A percentile compares a stretch with the other conserved stretches of the same genome.
Evolutionary conservation across 257 asterid species (phyloP).

Genomic region (Fraxinus pennsylvanica): DNA sequence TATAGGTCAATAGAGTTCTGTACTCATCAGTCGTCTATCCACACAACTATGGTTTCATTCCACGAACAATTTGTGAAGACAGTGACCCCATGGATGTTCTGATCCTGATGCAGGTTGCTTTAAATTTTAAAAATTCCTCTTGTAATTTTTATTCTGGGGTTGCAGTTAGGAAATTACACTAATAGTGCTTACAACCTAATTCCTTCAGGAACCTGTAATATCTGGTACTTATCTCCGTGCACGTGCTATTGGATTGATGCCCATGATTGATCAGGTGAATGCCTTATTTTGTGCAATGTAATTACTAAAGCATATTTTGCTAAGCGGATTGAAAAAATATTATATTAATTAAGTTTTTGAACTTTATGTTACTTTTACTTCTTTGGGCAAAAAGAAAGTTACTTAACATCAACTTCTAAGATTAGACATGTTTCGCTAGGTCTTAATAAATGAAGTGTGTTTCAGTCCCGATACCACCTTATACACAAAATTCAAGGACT

Average conservation of each 20-base stretch:
- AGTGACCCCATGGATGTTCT: constrained; percentile 88
- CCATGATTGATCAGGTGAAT: constrained; percentile 93
- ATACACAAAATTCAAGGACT: neutral
- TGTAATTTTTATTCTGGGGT: neutral
- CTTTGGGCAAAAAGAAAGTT: neutral
- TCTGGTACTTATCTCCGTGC: constrained; percentile 92
- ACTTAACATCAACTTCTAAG: neutral
- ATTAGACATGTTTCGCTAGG: neutral
- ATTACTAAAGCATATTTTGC: too few relatives aligned
- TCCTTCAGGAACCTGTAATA: constrained; percentile 71
- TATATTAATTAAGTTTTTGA: neutral
- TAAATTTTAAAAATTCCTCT: neutral
- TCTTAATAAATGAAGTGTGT: neutral
- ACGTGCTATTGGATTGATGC: constrained; percentile 96
- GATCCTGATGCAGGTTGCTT: constrained; percentile 80
- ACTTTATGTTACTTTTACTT: too few relatives aligned
- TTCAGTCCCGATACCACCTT: neutral
- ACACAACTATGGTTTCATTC: constrained; percentile 92
- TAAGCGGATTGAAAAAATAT: too few relatives aligned
- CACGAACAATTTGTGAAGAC: constrained; percentile 90
- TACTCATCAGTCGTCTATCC: constrained; percentile 97
- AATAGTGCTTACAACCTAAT: neutral
- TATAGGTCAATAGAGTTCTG: constrained; percentile 80
- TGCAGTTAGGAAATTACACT: neutral
- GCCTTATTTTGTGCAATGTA: neutral